These are phyloP conservation scores for Tieghemiomyces parasiticus DNA, from an alignment of 192 early-diverging fungal genomes.

Conservation along the genomic window DNA sequence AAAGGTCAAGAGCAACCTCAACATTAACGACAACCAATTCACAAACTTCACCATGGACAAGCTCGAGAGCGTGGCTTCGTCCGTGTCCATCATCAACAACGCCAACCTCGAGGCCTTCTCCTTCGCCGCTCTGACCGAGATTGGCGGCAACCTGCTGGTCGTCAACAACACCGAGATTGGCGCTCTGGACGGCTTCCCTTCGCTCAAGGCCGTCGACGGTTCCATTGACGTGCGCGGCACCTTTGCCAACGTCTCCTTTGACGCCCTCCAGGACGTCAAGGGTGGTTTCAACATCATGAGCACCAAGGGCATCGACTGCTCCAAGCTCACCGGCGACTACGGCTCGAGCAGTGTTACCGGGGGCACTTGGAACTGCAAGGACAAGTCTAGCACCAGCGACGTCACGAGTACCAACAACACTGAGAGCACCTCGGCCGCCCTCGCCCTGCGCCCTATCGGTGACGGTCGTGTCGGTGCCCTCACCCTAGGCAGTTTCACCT, in stretches of 20 bases:
- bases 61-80: conserved; percentile 31
- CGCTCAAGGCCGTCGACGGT: conserved; percentile 39
- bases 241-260: conserved; percentile 39
- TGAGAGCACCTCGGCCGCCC: not conserved
- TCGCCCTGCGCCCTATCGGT: no score
- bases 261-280: conserved; percentile 35
- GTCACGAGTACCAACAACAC: conserved; percentile 4
- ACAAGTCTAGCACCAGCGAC: conserved; percentile 2
- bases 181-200: conserved; percentile 31
- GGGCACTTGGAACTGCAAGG: conserved; percentile 8
- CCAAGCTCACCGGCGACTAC: conserved; percentile 12
- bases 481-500: no score
- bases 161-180: conserved; percentile 45
- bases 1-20: conserved; percentile 33
- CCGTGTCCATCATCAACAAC: conserved; percentile 42
- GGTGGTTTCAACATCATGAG: conserved; percentile 46
- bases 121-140: conserved; percentile 31
- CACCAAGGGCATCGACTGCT: conserved; percentile 38
- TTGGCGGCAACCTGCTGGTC: conserved; percentile 47
- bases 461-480: no score
- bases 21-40: conserved; percentile 41
- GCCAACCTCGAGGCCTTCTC: conserved; percentile 32
- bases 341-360: conserved; percentile 1
- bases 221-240: conserved; percentile 39
- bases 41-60: conserved; percentile 27